Percentiles rank a stretch among this genome's conserved stretches.
phyloP scores from a whole-genome alignment of 345 rosid genomes.

The Eutrema heterophyllum region DNA sequence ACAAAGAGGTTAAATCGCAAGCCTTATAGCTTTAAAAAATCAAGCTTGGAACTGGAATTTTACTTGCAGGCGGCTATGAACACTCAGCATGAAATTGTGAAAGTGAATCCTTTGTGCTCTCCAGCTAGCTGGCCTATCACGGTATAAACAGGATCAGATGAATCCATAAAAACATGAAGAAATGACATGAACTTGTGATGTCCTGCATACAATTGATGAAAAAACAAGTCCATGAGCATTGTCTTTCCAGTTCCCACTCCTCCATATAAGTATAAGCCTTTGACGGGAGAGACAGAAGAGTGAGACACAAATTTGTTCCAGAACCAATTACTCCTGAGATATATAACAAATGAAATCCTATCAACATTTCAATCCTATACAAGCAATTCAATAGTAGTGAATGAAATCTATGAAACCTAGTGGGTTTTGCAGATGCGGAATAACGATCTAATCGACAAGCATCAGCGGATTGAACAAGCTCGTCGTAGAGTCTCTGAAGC shows the following conservation, averaged over 20 bases:
- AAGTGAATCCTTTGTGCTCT: conserved; percentile 93
- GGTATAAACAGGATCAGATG: conserved; percentile 6
- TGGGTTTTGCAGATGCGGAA: conserved; percentile 60
- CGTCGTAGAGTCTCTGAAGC: conserved; percentile 88
- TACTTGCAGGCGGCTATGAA: conserved; percentile 93
- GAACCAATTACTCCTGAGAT: conserved; percentile 77
- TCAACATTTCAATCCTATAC: background rate
- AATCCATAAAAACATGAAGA: background rate
- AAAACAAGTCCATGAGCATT: conserved; percentile 97
- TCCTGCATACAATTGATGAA: conserved; percentile 62
- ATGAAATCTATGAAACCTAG: conserved; percentile 39
- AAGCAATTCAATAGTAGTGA: background rate
- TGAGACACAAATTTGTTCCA: conserved; percentile 88
- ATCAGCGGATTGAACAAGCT: conserved; percentile 73
- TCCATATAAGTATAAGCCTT: conserved; percentile 88
- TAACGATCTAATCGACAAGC: conserved; percentile 88
- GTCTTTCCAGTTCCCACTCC: conserved; percentile 99
- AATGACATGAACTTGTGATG: background rate
- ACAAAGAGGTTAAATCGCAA: background rate
- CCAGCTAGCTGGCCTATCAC: conserved; percentile 72
- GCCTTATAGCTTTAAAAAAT: background rate
- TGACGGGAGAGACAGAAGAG: conserved; percentile 66
- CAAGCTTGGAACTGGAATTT: conserved; percentile 27
- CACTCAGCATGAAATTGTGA: conserved; percentile 94
- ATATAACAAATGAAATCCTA: background rate